Evolutionary conservation across 2,329 filamentous ascomycete genomes (phyloP).

Genomic region (Trichothecium roseum): DNA sequence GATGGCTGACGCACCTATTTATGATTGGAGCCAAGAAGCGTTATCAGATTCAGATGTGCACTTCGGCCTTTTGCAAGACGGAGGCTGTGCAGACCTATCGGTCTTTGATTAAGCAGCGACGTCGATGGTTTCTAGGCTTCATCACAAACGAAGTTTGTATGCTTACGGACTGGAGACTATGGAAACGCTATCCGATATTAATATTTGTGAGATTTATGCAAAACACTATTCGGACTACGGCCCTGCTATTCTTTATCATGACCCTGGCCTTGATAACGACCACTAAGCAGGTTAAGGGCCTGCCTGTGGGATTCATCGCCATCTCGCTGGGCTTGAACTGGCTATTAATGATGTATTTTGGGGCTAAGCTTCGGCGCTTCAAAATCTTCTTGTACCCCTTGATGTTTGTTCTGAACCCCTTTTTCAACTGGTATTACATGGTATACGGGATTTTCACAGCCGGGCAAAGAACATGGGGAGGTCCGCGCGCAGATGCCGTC

Average conservation of each 20-base stretch:
- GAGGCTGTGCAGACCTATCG: constrained; percentile 85
- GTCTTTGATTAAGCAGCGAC: constrained; percentile 84
- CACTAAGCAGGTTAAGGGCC: constrained; percentile 62
- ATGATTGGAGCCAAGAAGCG: constrained; percentile 93
- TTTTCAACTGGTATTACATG: constrained; percentile 99
- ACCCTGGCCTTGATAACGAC: constrained; percentile 78
- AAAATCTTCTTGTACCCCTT: constrained; percentile 93
- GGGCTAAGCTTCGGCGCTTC: constrained; percentile 72
- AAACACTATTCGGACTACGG: constrained; percentile 91
- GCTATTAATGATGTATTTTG: constrained; percentile 93
- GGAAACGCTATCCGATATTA: constrained; percentile 82
- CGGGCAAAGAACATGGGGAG: constrained; percentile 90
- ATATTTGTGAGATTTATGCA: constrained; percentile 86
- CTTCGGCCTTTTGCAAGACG: constrained; percentile 95
- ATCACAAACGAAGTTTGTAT: constrained; percentile 98
- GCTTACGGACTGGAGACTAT: constrained; percentile 87
- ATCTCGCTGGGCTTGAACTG: constrained; percentile 91
- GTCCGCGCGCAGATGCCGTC: constrained; percentile 81
- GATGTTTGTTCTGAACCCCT: constrained; percentile 92
- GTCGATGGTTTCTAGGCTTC: constrained; percentile 93
- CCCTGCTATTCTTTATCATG: constrained; percentile 90
- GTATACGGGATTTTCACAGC: constrained; percentile 94
- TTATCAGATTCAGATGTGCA: constrained; percentile 97
- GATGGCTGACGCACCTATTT: constrained; percentile 95
- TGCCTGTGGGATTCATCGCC: constrained; percentile 88